Percentiles rank a stretch among this genome's conserved stretches.
Evolutionary conservation across 2,329 filamentous ascomycete genomes (phyloP).

Genomic region (Penicillium sp.): DNA sequence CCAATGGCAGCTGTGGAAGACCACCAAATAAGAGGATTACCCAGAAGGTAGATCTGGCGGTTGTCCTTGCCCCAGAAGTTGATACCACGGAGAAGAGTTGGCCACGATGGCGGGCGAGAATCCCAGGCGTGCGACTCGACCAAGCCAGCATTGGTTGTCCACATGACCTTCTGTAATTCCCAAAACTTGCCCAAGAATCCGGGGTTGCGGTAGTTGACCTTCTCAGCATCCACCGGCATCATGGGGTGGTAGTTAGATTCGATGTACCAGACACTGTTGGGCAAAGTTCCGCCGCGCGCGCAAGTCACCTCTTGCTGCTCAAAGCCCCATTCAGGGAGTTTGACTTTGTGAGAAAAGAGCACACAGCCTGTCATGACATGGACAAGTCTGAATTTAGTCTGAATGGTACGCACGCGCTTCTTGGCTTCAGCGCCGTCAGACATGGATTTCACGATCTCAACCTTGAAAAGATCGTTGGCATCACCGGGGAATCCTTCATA

Average conservation of each 20-base stretch:
- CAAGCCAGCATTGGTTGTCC: conserved; percentile 93
- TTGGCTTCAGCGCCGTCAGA: conserved; percentile 74
- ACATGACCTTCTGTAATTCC: conserved; percentile 97
- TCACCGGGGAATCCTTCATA: conserved; percentile 96
- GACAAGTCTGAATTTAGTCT: conserved; percentile 92
- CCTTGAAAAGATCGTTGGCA: conserved; percentile 89
- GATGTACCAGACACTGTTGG: conserved; percentile 96
- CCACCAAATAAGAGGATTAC: conserved; percentile 95
- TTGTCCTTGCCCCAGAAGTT: conserved; percentile 98
- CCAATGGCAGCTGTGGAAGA: conserved; percentile 70
- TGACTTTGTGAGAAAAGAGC: conserved; percentile 97
- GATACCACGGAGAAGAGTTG: conserved; percentile 84
- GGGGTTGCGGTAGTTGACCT: conserved; percentile 90
- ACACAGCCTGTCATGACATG: conserved; percentile 96
- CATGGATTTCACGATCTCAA: conserved; percentile 89
- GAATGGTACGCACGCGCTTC: conserved; percentile 80
- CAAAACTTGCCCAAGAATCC: conserved; percentile 97
- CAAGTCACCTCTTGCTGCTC: conserved; percentile 99
- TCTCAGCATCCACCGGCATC: conserved; percentile 70
- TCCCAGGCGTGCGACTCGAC: conserved; percentile 98
- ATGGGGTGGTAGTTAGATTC: conserved; percentile 82
- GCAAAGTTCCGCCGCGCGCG: conserved; percentile 80
- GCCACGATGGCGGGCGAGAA: conserved; percentile 89
- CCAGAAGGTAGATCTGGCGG: conserved; percentile 92
- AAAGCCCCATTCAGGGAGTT: conserved; percentile 94